A percentile compares a stretch with the other conserved stretches of the same genome.
These are phyloP conservation scores for Vigna trinervia DNA, from an alignment of 306 rosid genomes.

Conservation along the genomic window DNA sequence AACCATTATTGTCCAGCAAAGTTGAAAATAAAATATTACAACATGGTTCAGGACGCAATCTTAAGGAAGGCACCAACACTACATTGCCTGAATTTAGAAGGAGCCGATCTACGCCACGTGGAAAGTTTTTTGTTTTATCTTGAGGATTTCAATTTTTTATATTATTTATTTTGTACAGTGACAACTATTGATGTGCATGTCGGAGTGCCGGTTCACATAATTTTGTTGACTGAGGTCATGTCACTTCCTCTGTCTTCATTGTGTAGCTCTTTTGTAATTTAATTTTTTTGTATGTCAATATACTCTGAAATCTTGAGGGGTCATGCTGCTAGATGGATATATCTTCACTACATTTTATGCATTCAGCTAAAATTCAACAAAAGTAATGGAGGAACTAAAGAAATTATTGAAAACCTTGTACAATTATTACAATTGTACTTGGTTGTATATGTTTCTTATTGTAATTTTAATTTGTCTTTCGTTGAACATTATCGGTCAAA, in stretches of 20 bases:
- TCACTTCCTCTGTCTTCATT: conserved; percentile 32
- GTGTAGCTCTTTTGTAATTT: conserved; percentile 39
- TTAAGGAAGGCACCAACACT: conserved; percentile 61
- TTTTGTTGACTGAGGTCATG: conserved; percentile 44
- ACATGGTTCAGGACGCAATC: conserved; percentile 56
- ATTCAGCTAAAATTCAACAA: conserved; percentile 5
- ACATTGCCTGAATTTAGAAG: conserved; percentile 68
- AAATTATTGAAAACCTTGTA: neutral
- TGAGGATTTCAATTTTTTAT: conserved; percentile 49
- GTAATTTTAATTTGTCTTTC: neutral
- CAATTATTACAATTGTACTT: neutral
- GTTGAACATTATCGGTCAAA: neutral
- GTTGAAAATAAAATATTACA: conserved; percentile 65
- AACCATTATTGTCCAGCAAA: conserved; percentile 63
- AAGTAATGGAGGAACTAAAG: conserved; percentile 11
- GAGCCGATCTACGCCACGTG: conserved; percentile 89
- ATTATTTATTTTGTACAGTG: conserved; percentile 56
- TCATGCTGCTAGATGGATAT: neutral
- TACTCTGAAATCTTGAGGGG: conserved; percentile 17
- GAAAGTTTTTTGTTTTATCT: conserved; percentile 66
- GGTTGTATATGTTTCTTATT: neutral
- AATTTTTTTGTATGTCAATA: conserved; percentile 5
- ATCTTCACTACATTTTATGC: conserved; percentile 23
- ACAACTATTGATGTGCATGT: conserved; percentile 46
- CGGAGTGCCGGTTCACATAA: conserved; percentile 42